These are phyloP conservation scores for Phytopythium boreale DNA, from an alignment of 352 stramenopile genomes.

Conservation along the genomic window DNA sequence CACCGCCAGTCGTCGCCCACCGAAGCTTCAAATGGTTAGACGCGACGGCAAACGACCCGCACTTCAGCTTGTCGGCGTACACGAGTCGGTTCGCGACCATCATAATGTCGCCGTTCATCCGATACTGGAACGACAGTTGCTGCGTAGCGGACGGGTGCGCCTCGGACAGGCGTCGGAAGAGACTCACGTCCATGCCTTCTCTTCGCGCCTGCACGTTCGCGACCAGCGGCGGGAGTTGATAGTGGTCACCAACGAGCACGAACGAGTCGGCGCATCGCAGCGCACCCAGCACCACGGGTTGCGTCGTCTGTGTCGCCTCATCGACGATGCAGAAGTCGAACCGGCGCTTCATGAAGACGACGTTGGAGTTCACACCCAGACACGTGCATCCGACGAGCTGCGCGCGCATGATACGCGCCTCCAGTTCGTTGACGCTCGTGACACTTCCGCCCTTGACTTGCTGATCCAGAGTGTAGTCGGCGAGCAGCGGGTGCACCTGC, in stretches of 20 bases:
- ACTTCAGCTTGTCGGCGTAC: slow-evolving; percentile 94
- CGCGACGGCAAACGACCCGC: slow-evolving; percentile 60
- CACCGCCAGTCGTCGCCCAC: slow-evolving; percentile 14
- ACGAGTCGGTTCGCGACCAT: slow-evolving; percentile 93
- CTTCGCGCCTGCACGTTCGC: slow-evolving; percentile 81
- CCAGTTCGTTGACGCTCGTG: slow-evolving; percentile 42
- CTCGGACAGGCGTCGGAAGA: slow-evolving; percentile 92
- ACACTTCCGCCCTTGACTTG: slow-evolving; percentile 25
- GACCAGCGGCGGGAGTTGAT: slow-evolving; percentile 97
- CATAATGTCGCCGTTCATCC: slow-evolving; percentile 98
- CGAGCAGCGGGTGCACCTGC: slow-evolving; percentile 73
- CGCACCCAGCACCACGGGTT: slow-evolving; percentile 93
- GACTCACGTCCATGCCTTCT: slow-evolving; percentile 81
- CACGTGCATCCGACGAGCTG: slow-evolving; percentile 77
- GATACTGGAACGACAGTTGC: slow-evolving; percentile 97
- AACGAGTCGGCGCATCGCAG: slow-evolving; percentile 93
- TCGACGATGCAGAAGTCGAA: slow-evolving; percentile 99
- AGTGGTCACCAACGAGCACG: slow-evolving; percentile 97
- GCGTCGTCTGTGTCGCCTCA: slow-evolving; percentile 97
- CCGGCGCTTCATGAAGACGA: slow-evolving; percentile 75
- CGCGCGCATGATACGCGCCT: slow-evolving; percentile 41
- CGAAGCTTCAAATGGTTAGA: slow-evolving; percentile 40
- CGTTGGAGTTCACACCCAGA: slow-evolving; percentile 69
- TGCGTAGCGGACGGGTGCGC: slow-evolving; percentile 88
- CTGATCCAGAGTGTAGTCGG: slow-evolving; percentile 48